A percentile compares a stretch with the other conserved stretches of the same genome.
phyloP scores from a whole-genome alignment of 192 early-diverging fungal genomes.

The Paraglomus occultum region DNA sequence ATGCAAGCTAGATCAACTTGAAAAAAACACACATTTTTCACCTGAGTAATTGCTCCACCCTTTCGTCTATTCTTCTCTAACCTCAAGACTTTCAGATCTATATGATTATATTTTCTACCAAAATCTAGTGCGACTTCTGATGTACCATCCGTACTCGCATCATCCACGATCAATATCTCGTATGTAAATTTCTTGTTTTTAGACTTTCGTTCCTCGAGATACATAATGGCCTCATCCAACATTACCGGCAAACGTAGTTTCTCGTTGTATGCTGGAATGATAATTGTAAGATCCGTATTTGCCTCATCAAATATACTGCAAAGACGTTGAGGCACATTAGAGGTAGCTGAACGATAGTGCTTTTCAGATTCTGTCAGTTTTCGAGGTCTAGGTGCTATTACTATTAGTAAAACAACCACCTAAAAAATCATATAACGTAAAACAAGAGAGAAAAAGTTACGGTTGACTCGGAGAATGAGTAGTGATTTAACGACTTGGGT shows the following conservation, averaged over 20 bases:
- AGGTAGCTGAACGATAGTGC: conserved; percentile 44
- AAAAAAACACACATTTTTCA: conserved; percentile 23
- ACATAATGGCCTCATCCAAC: conserved; percentile 75
- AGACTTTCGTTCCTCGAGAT: conserved; percentile 51
- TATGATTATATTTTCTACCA: conserved; percentile 52
- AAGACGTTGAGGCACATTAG: conserved; percentile 38
- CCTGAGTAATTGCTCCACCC: conserved; percentile 90
- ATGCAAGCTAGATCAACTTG: not conserved
- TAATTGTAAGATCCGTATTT: conserved; percentile 58
- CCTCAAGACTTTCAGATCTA: conserved; percentile 70
- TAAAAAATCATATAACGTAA: conserved; percentile 25
- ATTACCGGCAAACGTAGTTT: conserved; percentile 77
- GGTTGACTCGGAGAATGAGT: not conserved
- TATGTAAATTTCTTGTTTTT: conserved; percentile 55
- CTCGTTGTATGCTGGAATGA: conserved; percentile 95
- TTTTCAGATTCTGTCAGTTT: conserved; percentile 49
- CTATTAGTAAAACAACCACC: conserved; percentile 36
- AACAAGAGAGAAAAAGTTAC: not conserved
- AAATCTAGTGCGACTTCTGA: conserved; percentile 61
- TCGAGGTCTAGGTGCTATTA: conserved; percentile 44
- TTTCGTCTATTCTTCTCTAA: conserved; percentile 88
- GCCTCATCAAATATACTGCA: conserved; percentile 48
- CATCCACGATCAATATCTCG: conserved; percentile 92
- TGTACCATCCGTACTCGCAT: conserved; percentile 84
- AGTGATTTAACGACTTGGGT: too few relatives aligned